Base-by-base conservation (phyloP, 192 early-diverging fungal genomes). In the Obelidium mucronatum region DNA sequence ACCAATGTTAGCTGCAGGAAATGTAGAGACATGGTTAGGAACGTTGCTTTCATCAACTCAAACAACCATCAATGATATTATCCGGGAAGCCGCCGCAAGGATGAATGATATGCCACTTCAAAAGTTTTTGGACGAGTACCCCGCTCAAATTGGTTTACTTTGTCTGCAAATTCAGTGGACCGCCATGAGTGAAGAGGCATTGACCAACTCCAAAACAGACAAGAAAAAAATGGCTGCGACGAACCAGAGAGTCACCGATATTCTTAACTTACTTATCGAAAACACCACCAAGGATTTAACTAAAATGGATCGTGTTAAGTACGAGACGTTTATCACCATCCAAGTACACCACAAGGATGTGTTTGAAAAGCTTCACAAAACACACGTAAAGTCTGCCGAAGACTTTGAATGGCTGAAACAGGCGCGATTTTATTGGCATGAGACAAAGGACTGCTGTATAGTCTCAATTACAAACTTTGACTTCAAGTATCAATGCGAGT, bases 371-470 rank as follows among this genome's bases (percentile, higher is more conserved):
- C 81, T 90, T 4, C 78, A 78, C 68, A 90, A 90, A 74, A 36
- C 83, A 6, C 89, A 90, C 72, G 78, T 88, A 36, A 90, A 90
- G 51, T 75, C 81, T 40, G 72, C 85, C 13, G 89, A 90, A 39
- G 88, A 90, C 70, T 90, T 90, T 72, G 89, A 90, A 72, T 90
- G 89, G 89, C 64, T 90, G 13, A 86, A 88, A 69, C 89, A 90
- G 75, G 88, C 88, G 15, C 78, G 89, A 22, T 90, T 90, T 78
- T 90, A 90, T 69, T 90, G 89, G 89, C 88, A 90, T 59, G 88
- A 90, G 60, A 90, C 89, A 0, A 90, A 90, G 68, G 88, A 90
- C 67, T 90, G 88, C 75, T 90, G 89, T 62, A 83, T 90, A 11
- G 89, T 79, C 0, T 85, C 88, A 2, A 90, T 90, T 44, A 90